phyloP scores from a whole-genome alignment of 2,329 filamentous ascomycete species.

The Colletotrichum plurivorum region DNA sequence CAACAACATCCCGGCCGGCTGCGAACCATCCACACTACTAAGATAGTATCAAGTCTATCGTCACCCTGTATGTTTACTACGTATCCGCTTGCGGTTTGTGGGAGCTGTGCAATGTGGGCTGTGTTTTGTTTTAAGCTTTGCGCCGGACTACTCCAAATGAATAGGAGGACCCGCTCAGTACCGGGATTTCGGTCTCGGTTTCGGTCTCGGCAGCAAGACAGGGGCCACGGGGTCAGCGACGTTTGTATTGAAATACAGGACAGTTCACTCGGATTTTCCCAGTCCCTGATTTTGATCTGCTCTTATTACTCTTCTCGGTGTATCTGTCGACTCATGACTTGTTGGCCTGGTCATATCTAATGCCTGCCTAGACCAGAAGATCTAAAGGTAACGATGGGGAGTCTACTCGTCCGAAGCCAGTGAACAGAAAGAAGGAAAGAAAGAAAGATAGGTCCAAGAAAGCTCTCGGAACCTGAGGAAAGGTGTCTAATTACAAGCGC shows the following conservation, averaged over 20 bases:
- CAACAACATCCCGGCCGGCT: neutral
- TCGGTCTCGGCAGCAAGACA: constrained; percentile 10
- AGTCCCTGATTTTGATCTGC: no score
- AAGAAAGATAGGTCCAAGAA: no score
- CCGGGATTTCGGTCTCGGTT: constrained; percentile 23
- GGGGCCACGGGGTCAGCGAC: neutral
- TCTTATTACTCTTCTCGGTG: no score
- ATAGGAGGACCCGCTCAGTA: neutral
- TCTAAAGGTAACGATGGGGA: no score
- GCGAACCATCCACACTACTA: constrained; percentile 3
- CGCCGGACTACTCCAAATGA: neutral
- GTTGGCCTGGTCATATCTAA: no score
- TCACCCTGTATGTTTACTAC: neutral
- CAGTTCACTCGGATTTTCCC: neutral
- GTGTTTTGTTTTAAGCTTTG: constrained; percentile 10
- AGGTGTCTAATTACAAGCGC: no score
- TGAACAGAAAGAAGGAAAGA: no score
- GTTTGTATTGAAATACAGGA: neutral
- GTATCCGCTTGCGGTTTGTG: neutral
- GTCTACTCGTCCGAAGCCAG: no score
- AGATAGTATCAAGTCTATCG: neutral
- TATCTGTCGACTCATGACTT: no score
- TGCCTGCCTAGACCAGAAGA: no score
- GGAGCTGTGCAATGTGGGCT: neutral
- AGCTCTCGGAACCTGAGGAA: no score